Conservation (phyloP, 352 stramenopile species). For the Phytophthora quininea region DNA sequence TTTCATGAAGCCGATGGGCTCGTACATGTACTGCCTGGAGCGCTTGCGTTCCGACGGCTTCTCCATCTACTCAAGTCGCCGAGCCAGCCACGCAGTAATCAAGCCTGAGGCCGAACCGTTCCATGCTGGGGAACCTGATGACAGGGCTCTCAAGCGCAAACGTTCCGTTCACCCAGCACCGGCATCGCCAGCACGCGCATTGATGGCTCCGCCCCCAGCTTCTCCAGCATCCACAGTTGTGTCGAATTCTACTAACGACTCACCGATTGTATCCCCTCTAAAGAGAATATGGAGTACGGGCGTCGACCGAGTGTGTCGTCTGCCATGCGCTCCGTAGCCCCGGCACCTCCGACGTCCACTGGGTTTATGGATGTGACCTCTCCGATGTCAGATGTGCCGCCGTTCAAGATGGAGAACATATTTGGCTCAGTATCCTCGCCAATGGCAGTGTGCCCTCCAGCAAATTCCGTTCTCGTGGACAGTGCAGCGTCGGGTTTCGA, state of each 20-base stretch:
- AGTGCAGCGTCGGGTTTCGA: constrained; percentile 45
- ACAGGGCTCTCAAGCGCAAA: constrained; percentile 67
- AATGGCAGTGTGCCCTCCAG: constrained; percentile 31
- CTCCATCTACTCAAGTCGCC: constrained; percentile 80
- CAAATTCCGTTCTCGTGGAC: constrained; percentile 38
- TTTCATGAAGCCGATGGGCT: constrained; percentile 86
- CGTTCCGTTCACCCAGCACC: constrained; percentile 30
- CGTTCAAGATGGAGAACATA: constrained; percentile 49
- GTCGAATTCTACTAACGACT: constrained; percentile 39
- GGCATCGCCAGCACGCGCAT: constrained; percentile 22
- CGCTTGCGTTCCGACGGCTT: constrained; percentile 78
- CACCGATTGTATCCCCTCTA: constrained; percentile 50
- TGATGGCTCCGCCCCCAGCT: constrained; percentile 36
- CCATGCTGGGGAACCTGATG: constrained; percentile 51
- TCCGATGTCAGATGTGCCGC: constrained; percentile 31
- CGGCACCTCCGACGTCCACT: constrained; percentile 18
- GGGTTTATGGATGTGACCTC: constrained; percentile 40
- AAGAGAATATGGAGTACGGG: constrained; percentile 34
- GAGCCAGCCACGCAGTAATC: constrained; percentile 63
- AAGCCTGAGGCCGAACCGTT: constrained; percentile 65
- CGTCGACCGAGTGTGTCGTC: constrained; percentile 17
- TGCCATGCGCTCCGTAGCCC: constrained; percentile 10
- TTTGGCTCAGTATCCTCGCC: constrained; percentile 34
- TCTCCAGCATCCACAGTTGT: constrained; percentile 41
- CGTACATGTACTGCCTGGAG: constrained; percentile 84